phyloP scores from a whole-genome alignment of 2,329 filamentous ascomycete genomes.

The Cladosporium oxysporum region DNA sequence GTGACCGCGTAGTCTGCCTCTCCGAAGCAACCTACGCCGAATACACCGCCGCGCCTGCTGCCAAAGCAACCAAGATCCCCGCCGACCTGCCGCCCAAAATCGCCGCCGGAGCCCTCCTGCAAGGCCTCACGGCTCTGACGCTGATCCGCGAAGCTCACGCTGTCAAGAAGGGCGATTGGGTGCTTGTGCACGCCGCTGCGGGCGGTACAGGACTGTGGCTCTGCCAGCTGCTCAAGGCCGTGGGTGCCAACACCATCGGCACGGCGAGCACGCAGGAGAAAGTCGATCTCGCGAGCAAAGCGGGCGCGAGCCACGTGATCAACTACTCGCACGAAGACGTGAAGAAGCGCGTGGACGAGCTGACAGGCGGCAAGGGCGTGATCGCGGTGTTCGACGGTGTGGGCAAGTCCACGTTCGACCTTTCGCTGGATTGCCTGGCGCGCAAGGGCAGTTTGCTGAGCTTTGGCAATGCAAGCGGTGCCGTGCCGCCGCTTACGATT shows the following conservation, averaged over 20 bases:
- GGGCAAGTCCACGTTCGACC: constrained; percentile 81
- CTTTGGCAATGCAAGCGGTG: constrained; percentile 80
- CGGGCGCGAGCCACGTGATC: constrained; percentile 72
- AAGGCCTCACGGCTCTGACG: constrained; percentile 80
- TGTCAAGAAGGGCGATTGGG: constrained; percentile 75
- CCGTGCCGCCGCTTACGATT: constrained; percentile 69
- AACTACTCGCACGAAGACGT: constrained; percentile 66
- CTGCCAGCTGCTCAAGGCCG: constrained; percentile 68
- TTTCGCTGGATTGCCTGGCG: constrained; percentile 70
- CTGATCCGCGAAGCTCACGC: constrained; percentile 71
- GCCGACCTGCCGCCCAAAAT: constrained; percentile 60
- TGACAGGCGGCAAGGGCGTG: constrained; percentile 72
- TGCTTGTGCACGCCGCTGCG: constrained; percentile 81
- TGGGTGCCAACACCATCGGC: constrained; percentile 77
- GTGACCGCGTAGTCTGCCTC: constrained; percentile 73
- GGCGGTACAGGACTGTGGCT: constrained; percentile 78
- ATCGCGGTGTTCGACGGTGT: constrained; percentile 84
- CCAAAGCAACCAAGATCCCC: constrained; percentile 64
- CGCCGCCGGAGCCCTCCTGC: constrained; percentile 71
- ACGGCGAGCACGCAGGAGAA: constrained; percentile 76
- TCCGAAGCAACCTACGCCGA: constrained; percentile 58
- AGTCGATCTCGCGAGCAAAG: constrained; percentile 65
- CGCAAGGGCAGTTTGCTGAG: constrained; percentile 75
- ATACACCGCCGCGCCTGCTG: constrained; percentile 57
- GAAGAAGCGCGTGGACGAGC: constrained; percentile 62